A percentile compares a stretch with the other conserved stretches of the same genome.
These are phyloP conservation scores for Chenopodium berlandieri DNA, from an alignment of 148 eudicot species.

Conservation along the genomic window DNA sequence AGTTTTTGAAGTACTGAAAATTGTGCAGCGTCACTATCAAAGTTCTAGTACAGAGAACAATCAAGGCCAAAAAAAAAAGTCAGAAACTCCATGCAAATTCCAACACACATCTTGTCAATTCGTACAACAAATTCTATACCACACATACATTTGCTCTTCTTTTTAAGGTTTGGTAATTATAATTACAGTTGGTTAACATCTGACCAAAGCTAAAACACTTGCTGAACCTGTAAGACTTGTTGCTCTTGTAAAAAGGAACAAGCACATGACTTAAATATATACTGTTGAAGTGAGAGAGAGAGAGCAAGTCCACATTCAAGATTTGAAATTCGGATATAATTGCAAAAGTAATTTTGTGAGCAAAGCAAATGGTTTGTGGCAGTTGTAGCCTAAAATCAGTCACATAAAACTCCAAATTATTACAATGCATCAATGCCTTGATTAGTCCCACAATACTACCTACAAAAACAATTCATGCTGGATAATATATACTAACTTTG, in stretches of 20 bases:
- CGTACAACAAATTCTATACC: background rate
- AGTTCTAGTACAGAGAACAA: background rate
- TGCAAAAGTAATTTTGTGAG: background rate
- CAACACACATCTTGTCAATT: background rate
- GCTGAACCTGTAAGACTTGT: background rate
- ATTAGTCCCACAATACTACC: background rate
- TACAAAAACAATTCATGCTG: slow-evolving; percentile 13
- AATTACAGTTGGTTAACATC: background rate
- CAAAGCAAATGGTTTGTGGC: background rate
- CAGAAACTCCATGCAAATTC: background rate
- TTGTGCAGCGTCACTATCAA: background rate
- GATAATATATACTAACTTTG: background rate
- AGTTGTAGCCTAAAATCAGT: background rate
- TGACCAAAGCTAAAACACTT: background rate
- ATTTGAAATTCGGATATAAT: background rate
- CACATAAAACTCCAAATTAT: background rate
- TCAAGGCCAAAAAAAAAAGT: background rate
- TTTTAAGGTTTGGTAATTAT: background rate
- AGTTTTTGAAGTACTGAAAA: background rate
- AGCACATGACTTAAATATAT: background rate
- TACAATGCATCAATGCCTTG: background rate
- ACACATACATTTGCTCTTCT: slow-evolving; percentile 5
- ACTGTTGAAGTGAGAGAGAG: background rate
- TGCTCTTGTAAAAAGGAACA: background rate
- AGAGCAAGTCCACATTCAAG: background rate